Percentiles rank a stretch among this genome's conserved stretches.
Evolutionary conservation across 2,329 filamentous ascomycete genomes (phyloP).

Genomic region (Cladorrhinum sp.): DNA sequence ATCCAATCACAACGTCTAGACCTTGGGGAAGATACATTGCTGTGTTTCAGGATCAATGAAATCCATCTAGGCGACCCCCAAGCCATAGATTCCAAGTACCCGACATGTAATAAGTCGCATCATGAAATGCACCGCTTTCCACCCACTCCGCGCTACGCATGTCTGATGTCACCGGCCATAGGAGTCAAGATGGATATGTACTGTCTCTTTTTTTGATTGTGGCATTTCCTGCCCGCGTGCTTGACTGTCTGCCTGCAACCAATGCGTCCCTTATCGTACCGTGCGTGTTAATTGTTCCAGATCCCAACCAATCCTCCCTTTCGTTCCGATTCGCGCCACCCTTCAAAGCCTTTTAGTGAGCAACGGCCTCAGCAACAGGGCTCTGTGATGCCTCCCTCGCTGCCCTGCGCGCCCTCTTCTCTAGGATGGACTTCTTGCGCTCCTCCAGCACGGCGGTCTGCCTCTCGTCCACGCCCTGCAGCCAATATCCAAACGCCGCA

Average conservation of each 20-base stretch:
- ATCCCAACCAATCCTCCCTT: too few species aligned
- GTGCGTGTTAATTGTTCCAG: too few species aligned
- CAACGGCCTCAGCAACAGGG: not conserved
- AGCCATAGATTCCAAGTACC: not conserved
- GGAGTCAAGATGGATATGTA: too few species aligned
- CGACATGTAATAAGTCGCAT: too few species aligned
- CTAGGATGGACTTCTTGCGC: conserved; percentile 75
- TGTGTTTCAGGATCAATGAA: not conserved
- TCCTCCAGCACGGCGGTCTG: conserved; percentile 75
- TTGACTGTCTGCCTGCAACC: not conserved
- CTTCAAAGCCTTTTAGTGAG: too few species aligned
- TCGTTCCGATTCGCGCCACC: too few species aligned
- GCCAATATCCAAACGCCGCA: conserved; percentile 94
- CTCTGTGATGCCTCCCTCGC: conserved; percentile 31
- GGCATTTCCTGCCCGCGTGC: too few species aligned
- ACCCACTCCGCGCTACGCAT: too few species aligned
- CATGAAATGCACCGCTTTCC: too few species aligned
- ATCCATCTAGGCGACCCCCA: not conserved
- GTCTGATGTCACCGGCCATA: too few species aligned
- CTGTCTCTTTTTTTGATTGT: too few species aligned
- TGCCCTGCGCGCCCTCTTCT: conserved; percentile 82
- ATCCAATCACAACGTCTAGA: not conserved
- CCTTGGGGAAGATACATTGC: not conserved
- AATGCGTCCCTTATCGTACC: conserved; percentile 1
- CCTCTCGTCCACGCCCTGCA: conserved; percentile 82